These are phyloP conservation scores for Erythrophleum ivorense DNA, from an alignment of 331 rosid genomes.

Conservation along the genomic window DNA sequence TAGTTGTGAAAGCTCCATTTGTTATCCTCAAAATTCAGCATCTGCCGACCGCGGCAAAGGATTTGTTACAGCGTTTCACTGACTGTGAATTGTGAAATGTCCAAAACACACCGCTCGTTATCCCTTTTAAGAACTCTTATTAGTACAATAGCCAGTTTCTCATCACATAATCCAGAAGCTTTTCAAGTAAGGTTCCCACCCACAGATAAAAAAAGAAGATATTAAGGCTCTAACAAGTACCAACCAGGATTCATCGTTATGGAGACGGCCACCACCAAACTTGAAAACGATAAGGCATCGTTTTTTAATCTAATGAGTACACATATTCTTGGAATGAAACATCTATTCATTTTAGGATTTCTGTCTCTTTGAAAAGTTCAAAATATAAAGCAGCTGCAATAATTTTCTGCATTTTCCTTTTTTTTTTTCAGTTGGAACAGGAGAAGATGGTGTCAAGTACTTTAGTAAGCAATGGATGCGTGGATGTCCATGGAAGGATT, in stretches of 20 bases:
- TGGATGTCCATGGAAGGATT: constrained; percentile 50
- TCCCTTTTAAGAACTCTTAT: background rate
- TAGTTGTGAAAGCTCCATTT: constrained; percentile 3
- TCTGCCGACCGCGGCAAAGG: background rate
- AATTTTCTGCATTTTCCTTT: background rate
- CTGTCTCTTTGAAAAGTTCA: background rate
- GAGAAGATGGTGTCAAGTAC: constrained; percentile 24
- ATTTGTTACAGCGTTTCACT: background rate
- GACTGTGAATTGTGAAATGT: background rate
- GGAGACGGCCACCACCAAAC: constrained; percentile 11
- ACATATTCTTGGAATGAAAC: too few species aligned
- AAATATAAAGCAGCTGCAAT: background rate
- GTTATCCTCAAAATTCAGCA: background rate
- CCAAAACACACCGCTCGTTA: background rate
- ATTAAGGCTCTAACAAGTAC: too few species aligned
- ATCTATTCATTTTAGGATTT: background rate
- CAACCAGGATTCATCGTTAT: background rate
- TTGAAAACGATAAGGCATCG: constrained; percentile 5
- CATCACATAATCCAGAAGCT: too few species aligned
- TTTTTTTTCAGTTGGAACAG: constrained; percentile 30
- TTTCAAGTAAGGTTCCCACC: too few species aligned
- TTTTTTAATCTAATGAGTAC: too few species aligned
- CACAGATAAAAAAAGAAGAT: too few species aligned
- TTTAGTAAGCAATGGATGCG: constrained; percentile 55
- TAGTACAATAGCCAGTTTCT: background rate